Percentiles rank a stretch among this genome's conserved stretches.
Evolutionary conservation across 495 filamentous ascomycete genomes (phyloP).

Genomic region (Hyphodiscus hymeniophilus): DNA sequence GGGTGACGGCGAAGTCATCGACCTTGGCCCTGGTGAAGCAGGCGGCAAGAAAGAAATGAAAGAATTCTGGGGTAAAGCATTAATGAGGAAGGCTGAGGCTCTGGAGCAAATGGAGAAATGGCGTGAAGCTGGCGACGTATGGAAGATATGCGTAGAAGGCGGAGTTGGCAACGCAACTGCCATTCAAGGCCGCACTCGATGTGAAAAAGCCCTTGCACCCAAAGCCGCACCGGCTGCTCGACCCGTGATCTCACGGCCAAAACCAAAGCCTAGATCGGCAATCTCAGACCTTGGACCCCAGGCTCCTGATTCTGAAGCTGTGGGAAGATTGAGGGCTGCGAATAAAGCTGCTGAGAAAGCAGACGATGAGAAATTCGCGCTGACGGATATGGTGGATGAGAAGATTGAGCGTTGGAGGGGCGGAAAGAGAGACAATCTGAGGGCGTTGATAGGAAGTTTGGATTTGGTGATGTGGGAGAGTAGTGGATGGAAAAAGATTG

Average conservation of each 20-base stretch:
- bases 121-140: slow-evolving; percentile 69
- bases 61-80: slow-evolving; percentile 84
- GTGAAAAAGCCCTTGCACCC: slow-evolving; percentile 71
- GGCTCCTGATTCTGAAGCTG: slow-evolving; percentile 47
- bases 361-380: slow-evolving; percentile 86
- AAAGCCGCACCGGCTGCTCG: slow-evolving; percentile 29
- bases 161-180: slow-evolving; percentile 77
- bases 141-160: slow-evolving; percentile 74
- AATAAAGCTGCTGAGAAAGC: slow-evolving; percentile 75
- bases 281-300: slow-evolving; percentile 35
- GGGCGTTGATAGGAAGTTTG: slow-evolving; percentile 79
- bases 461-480: slow-evolving; percentile 87
- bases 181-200: slow-evolving; percentile 79
- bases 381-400: slow-evolving; percentile 76
- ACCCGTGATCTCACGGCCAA: slow-evolving; percentile 24
- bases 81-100: slow-evolving; percentile 90
- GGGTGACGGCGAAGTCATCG: slow-evolving; percentile 72
- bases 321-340: slow-evolving; percentile 68
- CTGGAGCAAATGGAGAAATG: slow-evolving; percentile 94
- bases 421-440: slow-evolving; percentile 85
- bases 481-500: slow-evolving; percentile 93
- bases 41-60: slow-evolving; percentile 78
- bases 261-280: slow-evolving; percentile 35
- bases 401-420: slow-evolving; percentile 70
- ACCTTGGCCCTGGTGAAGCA: slow-evolving; percentile 37